A percentile compares a stretch with the other conserved stretches of the same genome.
Conservation (phyloP, 495 filamentous ascomycete species). For the Daldinia vernicosa region DNA sequence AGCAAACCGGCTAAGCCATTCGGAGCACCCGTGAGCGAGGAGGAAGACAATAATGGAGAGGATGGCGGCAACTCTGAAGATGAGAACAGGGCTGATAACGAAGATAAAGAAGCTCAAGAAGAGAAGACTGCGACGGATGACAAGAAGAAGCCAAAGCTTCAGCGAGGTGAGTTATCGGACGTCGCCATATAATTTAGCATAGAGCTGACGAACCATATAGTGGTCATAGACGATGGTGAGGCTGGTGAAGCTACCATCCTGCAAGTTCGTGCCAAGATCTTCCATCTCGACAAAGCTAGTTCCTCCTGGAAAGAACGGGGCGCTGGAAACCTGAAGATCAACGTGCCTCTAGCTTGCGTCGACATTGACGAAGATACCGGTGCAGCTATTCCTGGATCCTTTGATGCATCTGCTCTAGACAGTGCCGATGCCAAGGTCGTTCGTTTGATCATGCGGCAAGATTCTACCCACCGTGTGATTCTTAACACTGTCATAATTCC, state of each 20-base stretch:
- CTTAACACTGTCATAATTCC: conserved; percentile 81
- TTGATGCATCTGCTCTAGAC: conserved; percentile 59
- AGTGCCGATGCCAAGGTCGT: conserved; percentile 59
- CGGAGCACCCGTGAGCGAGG: conserved; percentile 73
- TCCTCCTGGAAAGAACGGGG: conserved; percentile 84
- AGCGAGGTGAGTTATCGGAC: conserved; percentile 65
- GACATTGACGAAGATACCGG: conserved; percentile 57
- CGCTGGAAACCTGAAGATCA: conserved; percentile 82
- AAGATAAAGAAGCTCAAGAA: conserved; percentile 49
- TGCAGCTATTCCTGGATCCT: conserved; percentile 51
- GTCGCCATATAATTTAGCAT: conserved; percentile 14
- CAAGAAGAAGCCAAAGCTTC: conserved; percentile 70
- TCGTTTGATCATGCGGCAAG: conserved; percentile 87
- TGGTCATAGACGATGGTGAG: conserved; percentile 69
- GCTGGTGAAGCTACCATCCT: conserved; percentile 77
- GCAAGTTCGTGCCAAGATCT: conserved; percentile 77
- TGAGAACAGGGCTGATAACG: conserved; percentile 59
- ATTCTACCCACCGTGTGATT: conserved; percentile 84
- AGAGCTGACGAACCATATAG: conserved; percentile 45
- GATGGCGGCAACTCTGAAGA: conserved; percentile 51
- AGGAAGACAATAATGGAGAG: conserved; percentile 61
- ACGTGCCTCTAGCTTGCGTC: conserved; percentile 65
- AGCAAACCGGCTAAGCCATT: conserved; percentile 73
- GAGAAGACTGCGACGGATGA: conserved; percentile 62
- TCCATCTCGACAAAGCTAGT: conserved; percentile 69